These are phyloP conservation scores for Lipomyces yamadae DNA, from an alignment of 805 yeast species.

Conservation along the genomic window DNA sequence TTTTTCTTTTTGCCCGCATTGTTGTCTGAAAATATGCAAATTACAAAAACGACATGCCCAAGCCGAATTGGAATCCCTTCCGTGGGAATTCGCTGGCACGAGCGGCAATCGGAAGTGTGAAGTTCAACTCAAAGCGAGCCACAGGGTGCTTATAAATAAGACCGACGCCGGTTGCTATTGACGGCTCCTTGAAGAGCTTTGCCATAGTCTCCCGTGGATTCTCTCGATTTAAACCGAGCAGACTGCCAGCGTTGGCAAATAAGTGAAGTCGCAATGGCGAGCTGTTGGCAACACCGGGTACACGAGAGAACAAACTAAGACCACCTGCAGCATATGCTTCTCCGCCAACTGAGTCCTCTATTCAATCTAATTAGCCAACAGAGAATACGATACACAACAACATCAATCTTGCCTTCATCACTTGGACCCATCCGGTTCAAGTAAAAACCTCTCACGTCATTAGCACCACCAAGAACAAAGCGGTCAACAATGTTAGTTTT, in stretches of 20 bases:
- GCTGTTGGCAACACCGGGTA: constrained; percentile 57
- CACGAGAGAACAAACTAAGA: constrained; percentile 58
- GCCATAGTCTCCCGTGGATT: constrained; percentile 36
- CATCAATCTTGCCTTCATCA: constrained; percentile 44
- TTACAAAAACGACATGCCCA: constrained; percentile 63
- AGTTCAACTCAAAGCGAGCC: constrained; percentile 70
- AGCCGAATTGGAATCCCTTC: constrained; percentile 71
- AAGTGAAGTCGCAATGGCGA: constrained; percentile 66
- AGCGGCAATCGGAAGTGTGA: constrained; percentile 63
- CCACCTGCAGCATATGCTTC: constrained; percentile 62
- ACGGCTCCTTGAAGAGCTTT: constrained; percentile 50
- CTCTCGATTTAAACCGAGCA: constrained; percentile 43
- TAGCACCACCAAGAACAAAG: constrained; percentile 81
- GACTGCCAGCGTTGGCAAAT: constrained; percentile 69
- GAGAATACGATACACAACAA: not conserved
- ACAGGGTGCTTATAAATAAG: constrained; percentile 64
- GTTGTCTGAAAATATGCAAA: not conserved
- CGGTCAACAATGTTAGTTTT: constrained; percentile 72
- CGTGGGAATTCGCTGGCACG: constrained; percentile 57
- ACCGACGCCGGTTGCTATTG: constrained; percentile 64
- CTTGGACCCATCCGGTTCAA: constrained; percentile 70
- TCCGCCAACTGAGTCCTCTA: constrained; percentile 68
- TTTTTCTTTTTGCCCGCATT: not conserved
- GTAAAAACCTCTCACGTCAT: constrained; percentile 71
- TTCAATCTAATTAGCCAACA: not conserved